Evolutionary conservation across 208 protist species (phyloP).

Genomic region (Acanthamoeba lenticulata): DNA sequence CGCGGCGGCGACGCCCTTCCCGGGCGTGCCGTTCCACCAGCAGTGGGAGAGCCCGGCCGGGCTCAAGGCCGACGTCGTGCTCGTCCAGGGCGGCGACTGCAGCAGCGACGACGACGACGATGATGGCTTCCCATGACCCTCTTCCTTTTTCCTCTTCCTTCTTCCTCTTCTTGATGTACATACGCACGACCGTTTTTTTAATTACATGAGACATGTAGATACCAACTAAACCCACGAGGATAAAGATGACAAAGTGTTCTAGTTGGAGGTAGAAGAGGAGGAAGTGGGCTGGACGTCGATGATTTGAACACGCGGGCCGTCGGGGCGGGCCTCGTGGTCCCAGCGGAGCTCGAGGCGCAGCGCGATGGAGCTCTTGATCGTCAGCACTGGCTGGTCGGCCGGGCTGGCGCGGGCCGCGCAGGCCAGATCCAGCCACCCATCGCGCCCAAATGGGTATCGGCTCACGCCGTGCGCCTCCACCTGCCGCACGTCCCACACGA

Average conservation of each 20-base stretch:
- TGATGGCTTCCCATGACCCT: background rate
- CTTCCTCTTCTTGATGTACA: background rate
- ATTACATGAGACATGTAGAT: too few species aligned
- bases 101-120: background rate
- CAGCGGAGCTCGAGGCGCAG: background rate
- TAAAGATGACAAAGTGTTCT: too few species aligned
- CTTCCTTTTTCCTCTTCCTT: background rate
- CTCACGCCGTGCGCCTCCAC: constrained; percentile 15
- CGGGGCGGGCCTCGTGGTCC: background rate
- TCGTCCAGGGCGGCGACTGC: background rate
- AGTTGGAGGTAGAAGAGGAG: too few species aligned
- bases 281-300: background rate
- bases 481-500: constrained; percentile 54
- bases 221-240: too few species aligned
- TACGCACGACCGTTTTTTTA: background rate
- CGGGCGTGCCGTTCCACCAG: background rate
- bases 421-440: background rate
- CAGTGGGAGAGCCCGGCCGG: background rate
- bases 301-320: background rate
- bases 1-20: background rate
- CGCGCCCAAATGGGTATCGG: background rate
- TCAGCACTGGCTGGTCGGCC: background rate
- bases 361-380: background rate
- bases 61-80: background rate
- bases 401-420: background rate